Evolutionary conservation across 768 basidiomycete genomes (phyloP).

Genomic region (Filobasidium wieringae): DNA sequence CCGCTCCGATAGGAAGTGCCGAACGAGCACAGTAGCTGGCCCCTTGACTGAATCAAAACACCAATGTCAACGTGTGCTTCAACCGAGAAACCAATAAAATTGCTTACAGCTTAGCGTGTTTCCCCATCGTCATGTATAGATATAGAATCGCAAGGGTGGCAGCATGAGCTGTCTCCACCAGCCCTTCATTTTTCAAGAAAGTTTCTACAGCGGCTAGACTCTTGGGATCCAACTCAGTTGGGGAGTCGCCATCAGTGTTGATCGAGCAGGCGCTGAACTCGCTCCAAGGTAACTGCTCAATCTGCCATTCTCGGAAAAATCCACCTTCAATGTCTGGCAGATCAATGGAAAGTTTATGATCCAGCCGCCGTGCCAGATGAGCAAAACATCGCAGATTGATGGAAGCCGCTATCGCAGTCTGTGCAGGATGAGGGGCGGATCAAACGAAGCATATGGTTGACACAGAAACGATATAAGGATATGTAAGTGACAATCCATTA

Average conservation of each 20-base stretch:
- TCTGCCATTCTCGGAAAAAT: conserved; percentile 70
- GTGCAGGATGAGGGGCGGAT: too few relatives aligned
- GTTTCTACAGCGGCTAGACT: conserved; percentile 60
- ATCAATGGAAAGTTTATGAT: conserved; percentile 60
- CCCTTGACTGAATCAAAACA: conserved; percentile 1
- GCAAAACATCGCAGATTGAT: conserved; percentile 93
- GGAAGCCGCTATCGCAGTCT: conserved; percentile 90
- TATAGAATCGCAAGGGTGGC: conserved; percentile 74
- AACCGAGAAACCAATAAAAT: background rate
- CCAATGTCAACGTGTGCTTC: background rate
- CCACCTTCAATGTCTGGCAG: conserved; percentile 76
- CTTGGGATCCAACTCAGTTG: conserved; percentile 59
- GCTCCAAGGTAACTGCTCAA: conserved; percentile 43
- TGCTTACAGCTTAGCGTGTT: conserved; percentile 49
- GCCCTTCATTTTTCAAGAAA: conserved; percentile 24
- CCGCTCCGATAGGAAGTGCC: conserved; percentile 85
- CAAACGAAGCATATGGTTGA: too few relatives aligned
- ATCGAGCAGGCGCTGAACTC: conserved; percentile 22
- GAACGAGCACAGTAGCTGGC: conserved; percentile 66
- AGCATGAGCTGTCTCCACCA: conserved; percentile 33
- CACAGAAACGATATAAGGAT: too few relatives aligned
- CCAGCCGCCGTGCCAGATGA: conserved; percentile 60
- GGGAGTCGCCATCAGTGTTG: conserved; percentile 31
- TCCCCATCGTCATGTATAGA: conserved; percentile 71
- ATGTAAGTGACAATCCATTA: too few relatives aligned